Base-by-base conservation (phyloP, 2,329 filamentous ascomycete genomes). In the Zasmidium angulare region DNA sequence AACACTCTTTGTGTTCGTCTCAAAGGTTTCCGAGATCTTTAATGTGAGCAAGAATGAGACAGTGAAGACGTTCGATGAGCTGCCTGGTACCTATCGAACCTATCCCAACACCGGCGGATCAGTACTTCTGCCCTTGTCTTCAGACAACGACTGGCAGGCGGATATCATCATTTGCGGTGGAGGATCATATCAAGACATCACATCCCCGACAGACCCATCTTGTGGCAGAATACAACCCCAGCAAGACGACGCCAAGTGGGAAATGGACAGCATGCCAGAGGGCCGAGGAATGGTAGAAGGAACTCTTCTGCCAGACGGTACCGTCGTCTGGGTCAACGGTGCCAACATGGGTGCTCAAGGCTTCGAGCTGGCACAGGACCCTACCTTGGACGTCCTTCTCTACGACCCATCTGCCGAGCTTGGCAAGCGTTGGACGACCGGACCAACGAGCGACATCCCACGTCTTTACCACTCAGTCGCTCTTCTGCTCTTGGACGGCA, bases 141-240 rank as follows among this genome's bases (percentile, higher is more conserved):
- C 84, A 0, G 85, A 85, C 1, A 81, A 76, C 0, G 83, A 85
- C 7, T 20, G 84, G 68, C 82, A 83, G 46, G 82, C 84, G 1
- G 76, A 88, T 0, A 72, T 89, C 11, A 75, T 89, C 46, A 79
- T 89, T 62, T 89, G 87, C 62, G 87, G 87, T 63, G 87, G 87
- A 23, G 84, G 84, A 57, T 79, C 82, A 50, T 85, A 84, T 68
- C 83, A 86, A 71, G 83, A 84, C 63, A 79, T 85, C 55, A 85
- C 85, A 1, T 82, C 82, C 23, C 83, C 82, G n/a, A 84, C 79
- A 14, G 84, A 81, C 3, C 77, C 80, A 12, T 89, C 88, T 73
- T 89, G 87, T 68, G 83, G 87, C 19, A 82, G 80, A 43, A 87
- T 83, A 52, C 76, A 81, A 11, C 87, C 86, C 0, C 84, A 88